Evolutionary conservation across 805 yeast genomes (phyloP).

Genomic region (Ogataea saltuana): DNA sequence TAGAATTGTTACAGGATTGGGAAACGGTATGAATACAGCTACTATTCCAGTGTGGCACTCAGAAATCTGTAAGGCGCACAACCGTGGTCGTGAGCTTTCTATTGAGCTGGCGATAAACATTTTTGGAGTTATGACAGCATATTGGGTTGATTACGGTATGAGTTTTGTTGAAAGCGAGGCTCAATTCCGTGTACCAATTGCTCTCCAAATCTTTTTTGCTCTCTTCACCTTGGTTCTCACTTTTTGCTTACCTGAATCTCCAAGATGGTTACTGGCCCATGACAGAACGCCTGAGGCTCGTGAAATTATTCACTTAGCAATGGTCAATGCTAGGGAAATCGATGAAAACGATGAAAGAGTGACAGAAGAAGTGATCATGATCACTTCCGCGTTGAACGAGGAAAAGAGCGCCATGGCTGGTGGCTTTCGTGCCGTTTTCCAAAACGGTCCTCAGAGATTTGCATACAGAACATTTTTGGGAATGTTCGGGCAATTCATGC

Average conservation of each 20-base stretch:
- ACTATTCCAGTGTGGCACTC: slow-evolving; percentile 74
- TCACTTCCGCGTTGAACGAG: slow-evolving; percentile 47
- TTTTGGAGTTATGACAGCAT: slow-evolving; percentile 65
- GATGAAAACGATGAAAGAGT: slow-evolving; percentile 34
- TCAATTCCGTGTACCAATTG: slow-evolving; percentile 68
- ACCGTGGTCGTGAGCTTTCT: slow-evolving; percentile 70
- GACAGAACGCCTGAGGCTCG: slow-evolving; percentile 56
- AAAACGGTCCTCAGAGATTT: slow-evolving; percentile 41
- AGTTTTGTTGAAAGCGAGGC: slow-evolving; percentile 48
- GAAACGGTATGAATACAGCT: slow-evolving; percentile 71
- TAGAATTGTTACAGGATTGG: slow-evolving; percentile 64
- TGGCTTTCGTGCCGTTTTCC: slow-evolving; percentile 49
- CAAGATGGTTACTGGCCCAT: slow-evolving; percentile 62
- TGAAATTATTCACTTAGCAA: slow-evolving; percentile 42
- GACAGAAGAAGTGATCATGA: slow-evolving; percentile 36
- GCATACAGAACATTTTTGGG: slow-evolving; percentile 47
- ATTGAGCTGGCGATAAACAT: slow-evolving; percentile 60
- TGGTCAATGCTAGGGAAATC: slow-evolving; percentile 42
- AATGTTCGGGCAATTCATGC: slow-evolving; percentile 57
- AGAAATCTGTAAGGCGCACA: slow-evolving; percentile 63
- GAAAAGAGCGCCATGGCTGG: slow-evolving; percentile 53
- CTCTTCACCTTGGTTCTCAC: slow-evolving; percentile 55
- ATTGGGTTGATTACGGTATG: slow-evolving; percentile 64
- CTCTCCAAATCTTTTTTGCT: slow-evolving; percentile 61
- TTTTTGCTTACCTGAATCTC: slow-evolving; percentile 66